A percentile compares a stretch with the other conserved stretches of the same genome.
phyloP scores from a whole-genome alignment of 495 filamentous ascomycete genomes.

The Melanomma pulvis-pyrius region DNA sequence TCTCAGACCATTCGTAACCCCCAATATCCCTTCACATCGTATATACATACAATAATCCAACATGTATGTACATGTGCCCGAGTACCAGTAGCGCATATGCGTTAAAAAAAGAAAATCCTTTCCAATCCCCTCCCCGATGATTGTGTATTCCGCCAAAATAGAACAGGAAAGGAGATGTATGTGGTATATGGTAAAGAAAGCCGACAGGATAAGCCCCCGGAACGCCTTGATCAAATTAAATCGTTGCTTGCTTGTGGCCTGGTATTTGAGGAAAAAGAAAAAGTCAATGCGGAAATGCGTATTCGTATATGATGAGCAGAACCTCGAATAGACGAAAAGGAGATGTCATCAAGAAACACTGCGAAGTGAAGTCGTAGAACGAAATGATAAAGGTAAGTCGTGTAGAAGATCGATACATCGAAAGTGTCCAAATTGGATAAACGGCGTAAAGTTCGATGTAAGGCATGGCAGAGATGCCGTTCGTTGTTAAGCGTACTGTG shows the following conservation, averaged over 20 bases:
- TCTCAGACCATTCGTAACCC: neutral
- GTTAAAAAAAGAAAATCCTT: too few relatives aligned
- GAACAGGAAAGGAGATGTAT: conserved; percentile 7
- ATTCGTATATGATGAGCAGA: neutral
- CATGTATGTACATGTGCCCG: too few relatives aligned
- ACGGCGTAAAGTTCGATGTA: neutral
- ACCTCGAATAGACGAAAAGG: neutral
- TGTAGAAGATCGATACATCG: neutral
- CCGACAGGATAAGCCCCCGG: neutral
- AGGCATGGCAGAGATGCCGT: neutral
- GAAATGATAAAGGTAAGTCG: neutral
- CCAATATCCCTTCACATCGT: neutral
- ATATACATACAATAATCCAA: too few relatives aligned
- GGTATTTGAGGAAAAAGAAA: neutral
- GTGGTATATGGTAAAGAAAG: conserved; percentile 13
- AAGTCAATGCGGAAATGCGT: neutral
- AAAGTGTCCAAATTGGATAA: neutral
- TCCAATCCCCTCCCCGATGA: too few relatives aligned
- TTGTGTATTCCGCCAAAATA: neutral
- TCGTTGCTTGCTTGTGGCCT: neutral
- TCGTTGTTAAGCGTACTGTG: neutral
- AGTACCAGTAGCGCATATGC: too few relatives aligned
- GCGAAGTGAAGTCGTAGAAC: neutral
- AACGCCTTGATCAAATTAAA: neutral
- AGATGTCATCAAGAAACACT: neutral